phyloP scores from a whole-genome alignment of 2,329 filamentous ascomycete genomes.

The Didymella exigua region DNA sequence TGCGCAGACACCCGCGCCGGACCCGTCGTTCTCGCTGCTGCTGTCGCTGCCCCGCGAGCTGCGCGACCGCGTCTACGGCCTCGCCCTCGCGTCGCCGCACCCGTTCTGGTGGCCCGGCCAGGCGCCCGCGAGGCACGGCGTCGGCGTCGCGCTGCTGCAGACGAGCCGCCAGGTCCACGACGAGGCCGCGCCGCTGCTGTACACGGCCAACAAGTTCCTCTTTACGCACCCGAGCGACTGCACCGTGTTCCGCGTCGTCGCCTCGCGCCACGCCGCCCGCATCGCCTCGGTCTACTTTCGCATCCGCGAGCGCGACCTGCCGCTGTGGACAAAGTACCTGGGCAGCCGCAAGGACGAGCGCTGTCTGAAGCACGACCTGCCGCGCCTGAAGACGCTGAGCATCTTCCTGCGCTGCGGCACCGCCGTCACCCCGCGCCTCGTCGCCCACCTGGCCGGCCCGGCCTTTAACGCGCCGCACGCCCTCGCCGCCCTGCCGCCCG shows the following conservation, averaged over 20 bases:
- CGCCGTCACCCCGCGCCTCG: conserved; percentile 24
- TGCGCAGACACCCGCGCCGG: conserved; percentile 8
- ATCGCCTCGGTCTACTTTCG: conserved; percentile 44
- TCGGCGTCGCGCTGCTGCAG: conserved; percentile 37
- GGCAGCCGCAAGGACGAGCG: conserved; percentile 37
- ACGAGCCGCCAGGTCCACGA: conserved; percentile 38
- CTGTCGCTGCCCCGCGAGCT: conserved; percentile 47
- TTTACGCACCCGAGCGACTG: conserved; percentile 49
- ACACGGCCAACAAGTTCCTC: conserved; percentile 45
- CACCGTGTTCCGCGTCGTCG: conserved; percentile 48
- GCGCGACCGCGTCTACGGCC: conserved; percentile 44
- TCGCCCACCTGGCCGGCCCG: conserved; percentile 9
- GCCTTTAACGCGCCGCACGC: conserved; percentile 14
- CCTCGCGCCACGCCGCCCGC: conserved; percentile 33
- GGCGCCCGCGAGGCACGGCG: conserved; percentile 26
- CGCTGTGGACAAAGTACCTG: conserved; percentile 46
- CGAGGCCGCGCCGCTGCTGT: conserved; percentile 45
- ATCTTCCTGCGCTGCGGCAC: conserved; percentile 41
- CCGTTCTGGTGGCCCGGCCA: conserved; percentile 45
- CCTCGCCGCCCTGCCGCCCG: conserved; percentile 16
- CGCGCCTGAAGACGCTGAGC: conserved; percentile 44
- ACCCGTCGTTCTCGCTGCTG: conserved; percentile 40
- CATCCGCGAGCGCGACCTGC: conserved; percentile 46
- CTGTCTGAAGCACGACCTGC: conserved; percentile 43
- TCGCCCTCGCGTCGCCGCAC: conserved; percentile 37